Conservation (phyloP, 257 asterid genomes). For the Lantana camara region DNA sequence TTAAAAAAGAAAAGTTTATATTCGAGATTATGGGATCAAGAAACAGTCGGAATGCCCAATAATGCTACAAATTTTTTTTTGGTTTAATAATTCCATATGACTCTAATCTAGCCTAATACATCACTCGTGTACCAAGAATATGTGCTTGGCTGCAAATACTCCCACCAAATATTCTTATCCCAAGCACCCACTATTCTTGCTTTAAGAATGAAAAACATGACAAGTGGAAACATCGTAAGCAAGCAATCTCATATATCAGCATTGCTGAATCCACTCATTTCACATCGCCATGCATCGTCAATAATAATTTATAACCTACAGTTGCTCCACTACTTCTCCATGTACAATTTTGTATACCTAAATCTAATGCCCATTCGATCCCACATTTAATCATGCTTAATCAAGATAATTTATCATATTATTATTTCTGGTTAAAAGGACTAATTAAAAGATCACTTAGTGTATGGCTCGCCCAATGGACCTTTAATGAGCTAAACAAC, state of each 20-base stretch:
- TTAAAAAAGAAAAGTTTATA: too few relatives aligned
- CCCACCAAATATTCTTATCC: slow-evolving; percentile 36
- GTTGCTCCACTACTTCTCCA: slow-evolving; percentile 10
- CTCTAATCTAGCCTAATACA: not conserved
- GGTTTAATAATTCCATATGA: not conserved
- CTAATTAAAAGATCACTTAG: too few relatives aligned
- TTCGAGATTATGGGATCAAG: too few relatives aligned
- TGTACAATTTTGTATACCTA: not conserved
- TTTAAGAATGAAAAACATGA: slow-evolving; percentile 12
- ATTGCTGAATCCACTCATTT: slow-evolving; percentile 28
- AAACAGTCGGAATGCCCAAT: too few relatives aligned
- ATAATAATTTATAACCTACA: not conserved
- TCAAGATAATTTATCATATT: not conserved
- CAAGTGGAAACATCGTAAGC: slow-evolving; percentile 35
- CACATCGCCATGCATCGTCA: slow-evolving; percentile 25
- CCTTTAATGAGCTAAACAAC: too few relatives aligned
- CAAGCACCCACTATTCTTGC: slow-evolving; percentile 26
- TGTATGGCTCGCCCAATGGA: not conserved
- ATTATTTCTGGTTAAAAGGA: not conserved
- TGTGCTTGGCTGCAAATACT: not conserved
- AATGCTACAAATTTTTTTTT: too few relatives aligned
- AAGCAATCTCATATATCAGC: slow-evolving; percentile 14
- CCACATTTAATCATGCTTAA: slow-evolving; percentile 7
- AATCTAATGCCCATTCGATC: slow-evolving; percentile 13
- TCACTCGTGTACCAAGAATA: not conserved